Conservation (phyloP, 148 eudicot species). For the Fallopia convolvulus region DNA sequence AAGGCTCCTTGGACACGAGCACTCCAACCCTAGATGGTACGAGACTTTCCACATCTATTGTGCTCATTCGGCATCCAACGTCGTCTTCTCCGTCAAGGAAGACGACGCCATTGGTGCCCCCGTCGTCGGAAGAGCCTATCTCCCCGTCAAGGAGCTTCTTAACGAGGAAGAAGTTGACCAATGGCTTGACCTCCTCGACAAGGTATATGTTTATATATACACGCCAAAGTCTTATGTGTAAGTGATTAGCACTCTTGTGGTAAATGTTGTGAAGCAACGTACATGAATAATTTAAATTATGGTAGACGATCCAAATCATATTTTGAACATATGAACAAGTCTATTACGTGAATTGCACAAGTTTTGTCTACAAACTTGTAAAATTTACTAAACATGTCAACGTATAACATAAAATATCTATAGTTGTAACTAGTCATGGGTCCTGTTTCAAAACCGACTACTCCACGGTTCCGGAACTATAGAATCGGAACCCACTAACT, state of each 20-base stretch:
- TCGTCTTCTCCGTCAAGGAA: slow-evolving; percentile 40
- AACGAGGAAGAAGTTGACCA: slow-evolving; percentile 27
- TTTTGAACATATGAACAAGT: no score
- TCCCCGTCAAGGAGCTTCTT: slow-evolving; percentile 34
- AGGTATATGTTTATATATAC: slow-evolving; percentile 42
- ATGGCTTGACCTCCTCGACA: slow-evolving; percentile 37
- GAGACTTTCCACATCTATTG: slow-evolving; percentile 46
- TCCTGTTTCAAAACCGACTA: no score
- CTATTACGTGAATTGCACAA: no score
- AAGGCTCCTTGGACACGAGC: slow-evolving; percentile 24
- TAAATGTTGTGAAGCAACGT: no score
- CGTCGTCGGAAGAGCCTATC: slow-evolving; percentile 38
- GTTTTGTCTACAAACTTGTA: no score
- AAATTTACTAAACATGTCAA: no score
- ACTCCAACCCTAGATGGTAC: slow-evolving; percentile 42
- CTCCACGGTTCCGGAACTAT: no score
- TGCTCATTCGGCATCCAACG: slow-evolving; percentile 38
- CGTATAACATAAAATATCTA: no score
- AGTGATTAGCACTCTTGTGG: neutral
- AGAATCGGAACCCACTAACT: no score
- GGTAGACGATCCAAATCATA: no score
- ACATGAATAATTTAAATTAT: no score
- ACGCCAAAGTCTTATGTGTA: slow-evolving; percentile 19
- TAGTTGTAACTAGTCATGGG: no score
- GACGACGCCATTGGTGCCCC: slow-evolving; percentile 35